Base-by-base conservation (phyloP, 176 grass and related monocot species). In the Phyllostachys edulis region DNA sequence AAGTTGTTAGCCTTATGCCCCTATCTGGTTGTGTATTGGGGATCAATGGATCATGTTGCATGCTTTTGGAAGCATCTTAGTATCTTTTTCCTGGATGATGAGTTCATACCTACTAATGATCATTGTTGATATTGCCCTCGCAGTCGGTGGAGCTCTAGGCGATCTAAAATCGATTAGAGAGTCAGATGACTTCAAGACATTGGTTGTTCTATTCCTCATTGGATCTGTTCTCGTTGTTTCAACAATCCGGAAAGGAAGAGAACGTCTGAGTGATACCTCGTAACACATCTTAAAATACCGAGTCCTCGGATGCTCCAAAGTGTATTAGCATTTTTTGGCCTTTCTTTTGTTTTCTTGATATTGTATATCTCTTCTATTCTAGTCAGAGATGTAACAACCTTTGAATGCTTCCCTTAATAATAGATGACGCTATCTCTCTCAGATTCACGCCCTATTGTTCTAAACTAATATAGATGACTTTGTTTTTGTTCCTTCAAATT, bases 161-260 rank as follows among this genome's bases (percentile, higher is more conserved):
- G 93, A 96, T 87, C 81, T 99, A 67, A 99, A 84, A 82, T 99
- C 96, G 27, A 74, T 99, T 57, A 92, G 89, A 66, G 96, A 99
- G 52, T 67, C 96, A 37, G 96, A 99, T 55, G 96, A 99, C 90
- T 94, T 94, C 42, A 95, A 99, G 84, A 99, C 93, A 80, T 82
- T 99, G 72, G 57, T 94, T 11, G 81, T 99, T 78, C 74, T 99
- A 57, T 99, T 99, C 80, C 87, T 99, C 20, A 94, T 96, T 81
- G 93, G 96, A 79, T 90, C 90, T 63, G 73, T 92, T 72, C 87
- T n/a, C 65, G 90, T 99, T 78, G 89, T 90, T 55, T 93, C 96
- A 44, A 88, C 91, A 51, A 92, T 99, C 60, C 96, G 50, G 94
- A 96, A 85, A 90, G 93, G 89, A 99, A 99, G 90, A 82, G 93